Conservation (phyloP, 495 filamentous ascomycete genomes). For the Penicillium canescens region DNA sequence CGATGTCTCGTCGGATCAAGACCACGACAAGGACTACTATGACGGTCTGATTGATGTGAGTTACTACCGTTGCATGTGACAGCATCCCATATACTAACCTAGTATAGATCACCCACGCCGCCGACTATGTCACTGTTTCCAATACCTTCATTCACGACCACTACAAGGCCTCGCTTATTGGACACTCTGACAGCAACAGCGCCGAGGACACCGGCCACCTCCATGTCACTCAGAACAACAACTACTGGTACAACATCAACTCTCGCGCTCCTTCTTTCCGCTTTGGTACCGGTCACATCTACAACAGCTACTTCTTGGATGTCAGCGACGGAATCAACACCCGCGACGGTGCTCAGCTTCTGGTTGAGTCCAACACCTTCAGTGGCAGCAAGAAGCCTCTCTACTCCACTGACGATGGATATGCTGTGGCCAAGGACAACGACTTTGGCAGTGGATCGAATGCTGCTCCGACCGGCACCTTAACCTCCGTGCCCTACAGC, state of each 20-base stretch:
- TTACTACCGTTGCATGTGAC: neutral
- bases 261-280: constrained; percentile 60
- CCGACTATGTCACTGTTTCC: constrained; percentile 52
- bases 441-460: constrained; percentile 54
- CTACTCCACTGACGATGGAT: constrained; percentile 56
- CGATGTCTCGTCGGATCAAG: constrained; percentile 59
- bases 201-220: constrained; percentile 54
- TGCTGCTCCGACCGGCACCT: constrained; percentile 45
- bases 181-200: constrained; percentile 51
- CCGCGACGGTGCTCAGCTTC: constrained; percentile 62
- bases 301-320: constrained; percentile 48
- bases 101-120: constrained; percentile 41
- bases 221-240: constrained; percentile 61
- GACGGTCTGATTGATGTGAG: constrained; percentile 65
- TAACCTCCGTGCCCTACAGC: constrained; percentile 51
- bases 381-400: constrained; percentile 46
- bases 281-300: constrained; percentile 61
- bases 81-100: neutral
- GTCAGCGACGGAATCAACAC: constrained; percentile 63
- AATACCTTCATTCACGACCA: constrained; percentile 60
- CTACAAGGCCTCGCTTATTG: constrained; percentile 64
- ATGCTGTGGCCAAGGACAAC: constrained; percentile 53
- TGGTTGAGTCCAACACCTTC: constrained; percentile 64
- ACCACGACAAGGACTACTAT: constrained; percentile 65
- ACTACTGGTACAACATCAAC: constrained; percentile 63